Evolutionary conservation across 805 yeast species (phyloP).

Genomic region (Komagataella ulmi): DNA sequence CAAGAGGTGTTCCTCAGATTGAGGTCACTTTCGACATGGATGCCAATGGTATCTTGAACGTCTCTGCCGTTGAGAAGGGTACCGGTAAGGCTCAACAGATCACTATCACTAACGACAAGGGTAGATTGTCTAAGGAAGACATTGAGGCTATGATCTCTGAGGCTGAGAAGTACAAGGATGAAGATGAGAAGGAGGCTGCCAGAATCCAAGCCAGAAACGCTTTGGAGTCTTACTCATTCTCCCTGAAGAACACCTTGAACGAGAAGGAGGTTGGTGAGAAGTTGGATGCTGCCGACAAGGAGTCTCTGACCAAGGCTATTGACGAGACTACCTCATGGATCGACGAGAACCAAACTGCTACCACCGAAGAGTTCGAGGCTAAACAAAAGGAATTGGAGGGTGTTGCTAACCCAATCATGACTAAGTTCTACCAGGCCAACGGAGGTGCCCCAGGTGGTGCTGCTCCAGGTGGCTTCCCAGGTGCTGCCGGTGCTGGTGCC

Average conservation of each 20-base stretch:
- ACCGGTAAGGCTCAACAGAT: conserved; percentile 39
- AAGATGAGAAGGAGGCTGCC: conserved; percentile 45
- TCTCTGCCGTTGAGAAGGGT: conserved; percentile 73
- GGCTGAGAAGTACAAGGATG: conserved; percentile 50
- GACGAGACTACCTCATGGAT: conserved; percentile 85
- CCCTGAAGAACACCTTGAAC: conserved; percentile 30
- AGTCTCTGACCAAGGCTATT: conserved; percentile 63
- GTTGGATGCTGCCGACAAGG: conserved; percentile 26
- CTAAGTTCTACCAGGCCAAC: conserved; percentile 82
- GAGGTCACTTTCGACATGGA: conserved; percentile 99
- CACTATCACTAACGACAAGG: conserved; percentile 31
- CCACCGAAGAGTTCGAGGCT: conserved; percentile 84
- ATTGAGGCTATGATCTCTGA: conserved; percentile 54
- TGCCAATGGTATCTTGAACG: conserved; percentile 99
- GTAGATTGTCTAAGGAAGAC: conserved; percentile 48
- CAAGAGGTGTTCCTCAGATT: conserved; percentile 98
- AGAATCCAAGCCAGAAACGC: conserved; percentile 45
- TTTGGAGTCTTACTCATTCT: conserved; percentile 44
- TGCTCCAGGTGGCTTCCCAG: conserved; percentile 26
- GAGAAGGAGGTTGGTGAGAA: conserved; percentile 22
- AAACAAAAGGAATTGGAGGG: conserved; percentile 93
- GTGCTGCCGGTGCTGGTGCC: conserved; percentile 28
- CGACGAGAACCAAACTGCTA: conserved; percentile 85
- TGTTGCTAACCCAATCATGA: conserved; percentile 92
- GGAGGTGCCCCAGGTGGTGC: conserved; percentile 76